Base-by-base conservation (phyloP, 2,329 filamentous ascomycete genomes). In the Sporothrix inflata region DNA sequence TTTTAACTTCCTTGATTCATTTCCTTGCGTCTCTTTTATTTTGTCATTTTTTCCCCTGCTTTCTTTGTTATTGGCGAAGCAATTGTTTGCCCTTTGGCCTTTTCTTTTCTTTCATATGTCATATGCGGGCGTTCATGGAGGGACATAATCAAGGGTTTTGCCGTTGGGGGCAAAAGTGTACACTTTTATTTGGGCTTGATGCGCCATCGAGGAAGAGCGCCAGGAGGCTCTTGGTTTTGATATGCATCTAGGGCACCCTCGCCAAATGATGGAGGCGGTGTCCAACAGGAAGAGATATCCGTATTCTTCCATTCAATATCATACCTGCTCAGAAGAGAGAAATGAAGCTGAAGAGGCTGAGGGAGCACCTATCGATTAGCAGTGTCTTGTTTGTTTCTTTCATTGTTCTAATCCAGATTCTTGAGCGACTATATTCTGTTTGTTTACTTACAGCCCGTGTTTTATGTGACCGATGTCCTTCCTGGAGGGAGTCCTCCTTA, bases 21-120 rank as follows among this genome's bases (percentile, higher is more conserved):
- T 21, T 21, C 24, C 9, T 12, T 19, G 21, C 19, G 2, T 47
- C 47, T 8, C 38, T 71, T 55, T 45, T 12, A 11, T 8, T 27
- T 55, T 30, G 11, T 38, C 14, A 61, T 47, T 30, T 1, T 49
- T 47, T 24, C 40, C 30, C 21, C 11, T 67, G 12, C 21, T 53
- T 70, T 27, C 53, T 38, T 51, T 66, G 14, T 47, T 51, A 65
- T 16, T 40, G 38, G 60, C 60, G 34, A 65, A 45, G 55, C 55
- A 60, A n/a, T 40, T 12, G 30, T 60, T 19, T 40, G 30, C 55
- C 7, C 19, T 38, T 65, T 21, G 38, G 38, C 47, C 45, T 38
- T 6, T 47, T 45, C 34, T 67, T 67, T 12, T 49, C 21, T n/a
- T 66, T 66, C 63, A 49, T 66, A 66, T 66, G 63, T 66, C 61